These are phyloP conservation scores for Cucurbita argyrosperma DNA, from an alignment of 306 rosid species.

Conservation along the genomic window DNA sequence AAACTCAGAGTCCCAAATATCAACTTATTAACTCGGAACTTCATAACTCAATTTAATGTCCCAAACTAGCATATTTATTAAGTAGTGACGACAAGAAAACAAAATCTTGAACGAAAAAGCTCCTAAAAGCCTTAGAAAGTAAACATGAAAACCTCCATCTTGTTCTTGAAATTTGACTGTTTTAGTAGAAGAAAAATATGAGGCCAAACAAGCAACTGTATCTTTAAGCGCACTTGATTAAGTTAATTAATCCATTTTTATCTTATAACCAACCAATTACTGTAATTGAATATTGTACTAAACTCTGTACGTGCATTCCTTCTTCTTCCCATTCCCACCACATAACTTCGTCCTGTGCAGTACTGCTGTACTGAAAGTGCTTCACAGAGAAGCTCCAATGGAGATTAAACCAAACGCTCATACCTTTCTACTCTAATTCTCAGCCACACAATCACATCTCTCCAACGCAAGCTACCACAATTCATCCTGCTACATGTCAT, in stretches of 20 bases:
- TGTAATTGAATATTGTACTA: neutral
- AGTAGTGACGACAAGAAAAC: no score
- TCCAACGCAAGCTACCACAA: neutral
- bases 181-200: neutral
- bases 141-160: neutral
- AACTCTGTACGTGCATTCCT: neutral
- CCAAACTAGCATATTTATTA: no score
- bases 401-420: neutral
- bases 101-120: no score
- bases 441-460: slow-evolving; percentile 29
- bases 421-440: slow-evolving; percentile 6
- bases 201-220: neutral
- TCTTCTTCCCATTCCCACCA: neutral
- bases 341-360: neutral
- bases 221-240: neutral
- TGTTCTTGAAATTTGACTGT: neutral
- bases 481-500: slow-evolving; percentile 30
- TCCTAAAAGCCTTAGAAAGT: neutral
- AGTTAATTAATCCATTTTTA: neutral
- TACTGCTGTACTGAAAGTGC: neutral
- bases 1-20: no score
- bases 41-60: no score
- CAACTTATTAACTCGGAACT: no score
- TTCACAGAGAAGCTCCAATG: neutral
- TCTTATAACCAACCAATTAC: neutral